These are phyloP conservation scores for Globisporangium radiosum DNA, from an alignment of 352 stramenopile genomes.

Conservation along the genomic window DNA sequence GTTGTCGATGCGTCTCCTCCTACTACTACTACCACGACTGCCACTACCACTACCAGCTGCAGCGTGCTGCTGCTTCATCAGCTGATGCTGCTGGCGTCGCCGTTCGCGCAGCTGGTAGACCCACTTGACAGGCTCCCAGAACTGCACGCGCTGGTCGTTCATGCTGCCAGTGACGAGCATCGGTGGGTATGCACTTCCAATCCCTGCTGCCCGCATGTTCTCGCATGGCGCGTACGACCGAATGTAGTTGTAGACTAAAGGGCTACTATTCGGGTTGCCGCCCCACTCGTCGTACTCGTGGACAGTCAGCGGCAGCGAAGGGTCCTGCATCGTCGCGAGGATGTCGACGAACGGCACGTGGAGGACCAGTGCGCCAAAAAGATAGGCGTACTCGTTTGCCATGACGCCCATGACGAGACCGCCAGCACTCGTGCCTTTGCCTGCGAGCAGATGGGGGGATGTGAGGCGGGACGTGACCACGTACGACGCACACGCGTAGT, in stretches of 20 bases:
- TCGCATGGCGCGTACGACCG: constrained; percentile 75
- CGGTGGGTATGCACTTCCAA: constrained; percentile 35
- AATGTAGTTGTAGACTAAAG: constrained; percentile 55
- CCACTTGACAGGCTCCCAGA: constrained; percentile 86
- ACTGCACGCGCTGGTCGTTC: constrained; percentile 79
- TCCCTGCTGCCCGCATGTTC: constrained; percentile 37
- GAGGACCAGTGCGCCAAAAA: constrained; percentile 77
- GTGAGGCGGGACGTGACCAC: constrained; percentile 63
- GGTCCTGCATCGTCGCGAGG: constrained; percentile 81
- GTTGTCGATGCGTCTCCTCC: too few relatives aligned
- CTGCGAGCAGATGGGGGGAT: constrained; percentile 46
- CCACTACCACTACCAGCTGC: too few relatives aligned
- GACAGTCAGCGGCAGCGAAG: constrained; percentile 78
- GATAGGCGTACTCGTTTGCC: constrained; percentile 68
- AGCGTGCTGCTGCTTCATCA: not conserved
- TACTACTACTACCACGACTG: too few relatives aligned
- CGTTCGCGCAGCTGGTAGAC: constrained; percentile 64
- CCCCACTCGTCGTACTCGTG: constrained; percentile 93
- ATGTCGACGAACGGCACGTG: constrained; percentile 90
- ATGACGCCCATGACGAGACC: constrained; percentile 84
- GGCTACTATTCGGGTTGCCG: constrained; percentile 46
- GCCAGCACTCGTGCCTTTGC: constrained; percentile 80
- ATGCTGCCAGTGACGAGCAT: constrained; percentile 83
- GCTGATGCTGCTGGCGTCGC: constrained; percentile 15
- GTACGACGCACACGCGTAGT: constrained; percentile 56